Base-by-base conservation (phyloP, 2,329 filamentous ascomycete genomes). In the Escovopsis sp. region DNA sequence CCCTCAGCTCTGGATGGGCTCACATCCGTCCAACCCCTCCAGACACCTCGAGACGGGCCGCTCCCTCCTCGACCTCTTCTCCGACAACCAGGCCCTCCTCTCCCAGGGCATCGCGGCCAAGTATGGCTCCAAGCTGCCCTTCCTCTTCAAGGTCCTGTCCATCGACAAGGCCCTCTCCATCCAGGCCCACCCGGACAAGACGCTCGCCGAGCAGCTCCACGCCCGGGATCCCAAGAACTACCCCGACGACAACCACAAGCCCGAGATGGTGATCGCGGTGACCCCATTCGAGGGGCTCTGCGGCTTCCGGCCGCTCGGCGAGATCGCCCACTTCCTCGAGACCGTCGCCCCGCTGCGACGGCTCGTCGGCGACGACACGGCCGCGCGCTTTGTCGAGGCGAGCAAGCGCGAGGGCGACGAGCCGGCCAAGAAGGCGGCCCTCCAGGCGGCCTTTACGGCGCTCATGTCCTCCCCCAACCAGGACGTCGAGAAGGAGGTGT, bases 201-300 rank as follows among this genome's bases (percentile, higher is more conserved):
- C 84, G 64, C 80, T 68, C 12, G 91, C 91, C 41, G 89, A 93
- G 65, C 68, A 86, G 59, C 70, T 98, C 28, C 91, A 96, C 61
- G 75, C 79, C 34, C 78, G 73, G 48, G 89, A 98, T 58, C 75
- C 87, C 39, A 85, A 85, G 65, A 93, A 98, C 69, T 98, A 98
- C 59, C 91, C 89, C 45, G 87, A 98, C 69, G 89, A 96, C 68
- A 98, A 98, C 67, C 91, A 98, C 72, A 98, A 98, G 67, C 91
- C 91, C 32, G 91, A 98, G 66, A 98, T 98, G 91, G 88, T 91
- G 48, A 94, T 98, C 61, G 91, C 91, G 48, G 82, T 98, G 55
- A 96, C 91, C 1, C 82, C 86, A 0, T 98, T 98, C 51, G 89
- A 96, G 59, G 91, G 91, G 1, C 75, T 98, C 32, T 98, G 91